Conservation (phyloP, 257 asterid genomes). For the Nicotiana attenuata region DNA sequence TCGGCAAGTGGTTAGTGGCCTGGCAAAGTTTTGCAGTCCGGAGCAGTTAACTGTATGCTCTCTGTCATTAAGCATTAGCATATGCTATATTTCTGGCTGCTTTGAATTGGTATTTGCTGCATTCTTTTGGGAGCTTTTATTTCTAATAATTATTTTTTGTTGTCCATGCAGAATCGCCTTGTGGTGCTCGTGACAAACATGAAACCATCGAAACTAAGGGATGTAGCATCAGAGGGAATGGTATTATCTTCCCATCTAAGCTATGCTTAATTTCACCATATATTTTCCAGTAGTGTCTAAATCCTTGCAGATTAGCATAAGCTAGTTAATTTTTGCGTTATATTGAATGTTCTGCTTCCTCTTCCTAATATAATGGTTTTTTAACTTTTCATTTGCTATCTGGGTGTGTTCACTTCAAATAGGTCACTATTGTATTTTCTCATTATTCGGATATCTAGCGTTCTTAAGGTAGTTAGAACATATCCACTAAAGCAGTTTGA, state of each 20-base stretch:
- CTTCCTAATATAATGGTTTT: neutral
- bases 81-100: conserved; percentile 5
- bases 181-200: conserved; percentile 91
- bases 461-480: neutral
- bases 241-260: conserved; percentile 35
- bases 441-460: neutral
- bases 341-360: neutral
- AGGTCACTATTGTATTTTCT: neutral
- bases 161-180: conserved; percentile 54
- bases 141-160: conserved; percentile 14
- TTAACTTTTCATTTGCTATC: neutral
- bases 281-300: neutral
- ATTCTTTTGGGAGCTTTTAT: conserved; percentile 1
- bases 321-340: neutral
- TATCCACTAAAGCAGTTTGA: neutral
- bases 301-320: neutral
- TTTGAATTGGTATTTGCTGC: conserved; percentile 12
- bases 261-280: neutral
- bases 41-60: conserved; percentile 71
- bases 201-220: conserved; percentile 90
- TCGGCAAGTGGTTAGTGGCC: conserved; percentile 96
- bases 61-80: neutral
- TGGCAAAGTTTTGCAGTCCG: conserved; percentile 81
- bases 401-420: neutral
- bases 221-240: conserved; percentile 94